These are phyloP conservation scores for Microdochium nivale DNA, from an alignment of 2,329 filamentous ascomycete species.

Conservation along the genomic window DNA sequence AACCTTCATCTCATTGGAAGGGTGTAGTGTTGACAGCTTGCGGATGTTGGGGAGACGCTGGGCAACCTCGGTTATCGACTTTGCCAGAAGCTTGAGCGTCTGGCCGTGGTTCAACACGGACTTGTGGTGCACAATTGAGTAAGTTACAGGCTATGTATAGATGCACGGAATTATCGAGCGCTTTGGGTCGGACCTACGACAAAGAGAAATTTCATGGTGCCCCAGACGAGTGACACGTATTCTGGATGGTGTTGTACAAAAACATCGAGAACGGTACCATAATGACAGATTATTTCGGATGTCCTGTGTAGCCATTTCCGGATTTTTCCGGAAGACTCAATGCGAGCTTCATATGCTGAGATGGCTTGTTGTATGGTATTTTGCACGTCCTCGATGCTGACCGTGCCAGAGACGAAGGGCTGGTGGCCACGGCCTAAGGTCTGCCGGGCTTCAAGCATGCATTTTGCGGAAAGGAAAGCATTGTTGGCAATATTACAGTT, in stretches of 20 bases:
- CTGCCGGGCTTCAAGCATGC: too few species aligned
- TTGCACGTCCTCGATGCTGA: neutral
- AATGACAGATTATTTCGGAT: neutral
- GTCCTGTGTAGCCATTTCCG: neutral
- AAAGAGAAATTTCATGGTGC: slow-evolving; percentile 17
- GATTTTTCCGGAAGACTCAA: neutral
- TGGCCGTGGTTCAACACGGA: neutral
- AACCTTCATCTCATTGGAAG: neutral
- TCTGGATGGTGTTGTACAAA: slow-evolving; percentile 18
- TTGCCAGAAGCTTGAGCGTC: neutral
- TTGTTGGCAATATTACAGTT: neutral
- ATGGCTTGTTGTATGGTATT: neutral
- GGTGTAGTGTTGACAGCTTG: neutral
- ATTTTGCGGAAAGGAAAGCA: neutral
- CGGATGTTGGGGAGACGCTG: neutral
- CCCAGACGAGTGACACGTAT: slow-evolving; percentile 19
- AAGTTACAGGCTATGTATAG: too few species aligned
- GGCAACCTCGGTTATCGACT: neutral
- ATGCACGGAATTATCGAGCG: neutral
- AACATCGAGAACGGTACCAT: slow-evolving; percentile 1
- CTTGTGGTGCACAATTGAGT: neutral
- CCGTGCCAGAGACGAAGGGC: too few species aligned
- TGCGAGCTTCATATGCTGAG: neutral
- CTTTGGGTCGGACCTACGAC: slow-evolving; percentile 5
- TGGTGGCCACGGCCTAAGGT: too few species aligned